phyloP scores from a whole-genome alignment of 352 stramenopile species.

The Phytophthora nicotianae region DNA sequence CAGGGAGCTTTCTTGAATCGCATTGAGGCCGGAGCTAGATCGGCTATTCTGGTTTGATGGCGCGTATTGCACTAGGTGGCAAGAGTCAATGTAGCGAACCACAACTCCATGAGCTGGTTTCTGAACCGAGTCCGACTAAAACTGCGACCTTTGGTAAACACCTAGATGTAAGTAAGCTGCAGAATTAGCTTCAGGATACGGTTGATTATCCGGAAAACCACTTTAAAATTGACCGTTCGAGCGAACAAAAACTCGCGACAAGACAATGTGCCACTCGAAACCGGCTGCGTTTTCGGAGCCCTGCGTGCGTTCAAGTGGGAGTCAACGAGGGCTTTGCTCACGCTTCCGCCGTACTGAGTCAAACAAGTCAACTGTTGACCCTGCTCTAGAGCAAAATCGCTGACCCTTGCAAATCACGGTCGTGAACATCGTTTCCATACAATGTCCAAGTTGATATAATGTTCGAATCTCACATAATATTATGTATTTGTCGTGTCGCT shows the following conservation, averaged over 20 bases:
- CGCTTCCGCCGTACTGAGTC: not conserved
- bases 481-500: not conserved
- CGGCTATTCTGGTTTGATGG: slow-evolving; percentile 7
- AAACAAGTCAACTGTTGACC: too few relatives aligned
- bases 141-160: not conserved
- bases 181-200: not conserved
- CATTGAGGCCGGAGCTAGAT: slow-evolving; percentile 14
- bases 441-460: not conserved
- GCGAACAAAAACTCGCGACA: slow-evolving; percentile 4
- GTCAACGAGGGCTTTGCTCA: slow-evolving; percentile 15
- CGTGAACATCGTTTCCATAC: not conserved
- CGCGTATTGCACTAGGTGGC: not conserved
- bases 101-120: slow-evolving; percentile 9
- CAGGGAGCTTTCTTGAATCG: slow-evolving; percentile 5
- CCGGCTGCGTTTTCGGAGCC: slow-evolving; percentile 22
- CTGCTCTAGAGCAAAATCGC: slow-evolving; percentile 13
- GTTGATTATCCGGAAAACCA: slow-evolving; percentile 24
- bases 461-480: not conserved
- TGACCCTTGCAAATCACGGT: slow-evolving; percentile 14
- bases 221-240: slow-evolving; percentile 8
- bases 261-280: slow-evolving; percentile 2
- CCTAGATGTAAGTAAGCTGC: not conserved
- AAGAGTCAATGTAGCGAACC: slow-evolving; percentile 3
- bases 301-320: slow-evolving; percentile 28
- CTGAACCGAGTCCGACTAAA: slow-evolving; percentile 18